Percentiles rank a stretch among this genome's conserved stretches.
phyloP scores from a whole-genome alignment of 345 rosid genomes.

The Citrus sp. region DNA sequence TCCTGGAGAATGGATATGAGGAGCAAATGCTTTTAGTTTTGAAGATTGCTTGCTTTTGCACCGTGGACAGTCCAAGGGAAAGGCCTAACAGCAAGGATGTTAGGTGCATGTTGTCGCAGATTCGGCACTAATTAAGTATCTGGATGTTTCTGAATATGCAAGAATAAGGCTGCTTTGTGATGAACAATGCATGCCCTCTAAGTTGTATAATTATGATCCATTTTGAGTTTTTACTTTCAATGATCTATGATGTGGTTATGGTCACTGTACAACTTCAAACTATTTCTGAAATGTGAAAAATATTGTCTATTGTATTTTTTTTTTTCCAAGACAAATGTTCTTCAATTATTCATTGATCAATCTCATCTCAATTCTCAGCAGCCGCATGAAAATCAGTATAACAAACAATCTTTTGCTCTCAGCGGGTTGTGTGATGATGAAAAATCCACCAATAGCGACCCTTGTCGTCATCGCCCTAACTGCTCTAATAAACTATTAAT shows the following conservation, averaged over 20 bases:
- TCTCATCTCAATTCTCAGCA: not conserved
- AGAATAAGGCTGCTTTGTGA: conserved; percentile 4
- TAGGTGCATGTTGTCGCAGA: conserved; percentile 68
- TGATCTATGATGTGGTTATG: not conserved
- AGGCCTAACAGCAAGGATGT: conserved; percentile 88
- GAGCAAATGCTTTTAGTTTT: conserved; percentile 80
- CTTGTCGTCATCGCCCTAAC: not conserved
- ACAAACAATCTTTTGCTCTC: not conserved
- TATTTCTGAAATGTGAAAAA: not conserved
- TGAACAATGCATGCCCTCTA: not conserved
- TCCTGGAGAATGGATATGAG: conserved; percentile 57
- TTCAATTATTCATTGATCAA: not conserved
- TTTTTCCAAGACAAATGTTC: not conserved
- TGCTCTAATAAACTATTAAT: not conserved
- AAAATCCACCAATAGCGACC: not conserved
- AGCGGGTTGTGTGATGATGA: not conserved
- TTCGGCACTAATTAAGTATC: conserved; percentile 28
- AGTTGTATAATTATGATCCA: not conserved
- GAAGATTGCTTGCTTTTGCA: conserved; percentile 83
- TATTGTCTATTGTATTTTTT: not conserved
- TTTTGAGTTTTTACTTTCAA: not conserved
- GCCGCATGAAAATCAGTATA: not conserved
- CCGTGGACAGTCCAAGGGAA: conserved; percentile 70
- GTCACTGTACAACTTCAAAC: not conserved
- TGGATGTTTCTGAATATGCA: not conserved